Conservation (phyloP, 1,284 basidiomycete species). For the Ceratobasidium sp. region DNA sequence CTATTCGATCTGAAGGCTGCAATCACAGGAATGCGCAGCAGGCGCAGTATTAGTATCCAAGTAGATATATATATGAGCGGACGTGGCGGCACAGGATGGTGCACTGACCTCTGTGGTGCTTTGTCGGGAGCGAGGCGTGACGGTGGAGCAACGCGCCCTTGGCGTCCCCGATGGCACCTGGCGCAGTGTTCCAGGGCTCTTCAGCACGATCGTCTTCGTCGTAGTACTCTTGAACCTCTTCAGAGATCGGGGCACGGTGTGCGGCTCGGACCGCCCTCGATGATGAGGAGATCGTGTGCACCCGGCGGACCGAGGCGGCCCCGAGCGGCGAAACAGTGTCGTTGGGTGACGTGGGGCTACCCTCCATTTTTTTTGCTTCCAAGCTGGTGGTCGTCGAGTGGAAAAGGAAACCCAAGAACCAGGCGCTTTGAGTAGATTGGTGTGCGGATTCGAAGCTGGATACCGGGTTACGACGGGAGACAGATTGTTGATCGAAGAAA, state of each 20-base stretch:
- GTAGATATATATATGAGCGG: slow-evolving; percentile 50
- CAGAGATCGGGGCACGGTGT: slow-evolving; percentile 73
- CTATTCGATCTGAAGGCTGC: slow-evolving; percentile 61
- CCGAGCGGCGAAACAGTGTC: slow-evolving; percentile 41
- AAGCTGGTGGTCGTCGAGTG: slow-evolving; percentile 20
- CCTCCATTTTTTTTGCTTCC: slow-evolving; percentile 29
- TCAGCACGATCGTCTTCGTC: slow-evolving; percentile 81
- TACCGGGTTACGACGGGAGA: not conserved
- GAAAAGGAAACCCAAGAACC: slow-evolving; percentile 16
- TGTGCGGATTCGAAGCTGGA: not conserved
- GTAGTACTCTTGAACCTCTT: slow-evolving; percentile 74
- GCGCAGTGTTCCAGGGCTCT: slow-evolving; percentile 74
- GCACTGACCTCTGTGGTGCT: slow-evolving; percentile 77
- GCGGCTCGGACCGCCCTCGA: slow-evolving; percentile 72
- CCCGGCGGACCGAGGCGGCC: slow-evolving; percentile 67
- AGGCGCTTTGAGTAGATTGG: not conserved
- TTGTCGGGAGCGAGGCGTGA: slow-evolving; percentile 82
- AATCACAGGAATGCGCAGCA: slow-evolving; percentile 46
- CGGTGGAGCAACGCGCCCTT: slow-evolving; percentile 78
- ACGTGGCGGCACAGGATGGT: slow-evolving; percentile 48
- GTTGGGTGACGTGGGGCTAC: slow-evolving; percentile 29
- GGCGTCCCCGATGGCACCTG: slow-evolving; percentile 82
- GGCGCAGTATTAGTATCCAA: slow-evolving; percentile 51
- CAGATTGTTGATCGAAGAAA: not conserved
- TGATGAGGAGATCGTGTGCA: slow-evolving; percentile 83